Percentiles rank a stretch among this genome's conserved stretches.
Conservation (phyloP, 2,329 filamentous ascomycete species). For the Pestalotiopsis sp. region DNA sequence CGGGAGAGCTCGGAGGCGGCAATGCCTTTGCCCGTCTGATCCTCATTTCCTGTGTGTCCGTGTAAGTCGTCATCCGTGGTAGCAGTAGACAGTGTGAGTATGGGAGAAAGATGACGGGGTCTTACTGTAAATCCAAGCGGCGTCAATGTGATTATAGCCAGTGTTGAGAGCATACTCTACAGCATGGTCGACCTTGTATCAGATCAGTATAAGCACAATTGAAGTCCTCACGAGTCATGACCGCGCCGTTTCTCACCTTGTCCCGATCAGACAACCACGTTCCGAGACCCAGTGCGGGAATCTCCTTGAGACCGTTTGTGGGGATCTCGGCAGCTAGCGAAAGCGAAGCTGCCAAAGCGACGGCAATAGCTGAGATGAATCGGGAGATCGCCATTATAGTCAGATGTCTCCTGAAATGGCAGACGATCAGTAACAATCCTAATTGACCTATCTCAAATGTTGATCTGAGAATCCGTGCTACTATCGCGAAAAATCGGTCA, state of each 20-base stretch:
- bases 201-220: not conserved
- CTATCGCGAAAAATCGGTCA: not conserved
- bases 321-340: constrained; percentile 3
- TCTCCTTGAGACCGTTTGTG: constrained; percentile 20
- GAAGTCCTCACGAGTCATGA: not conserved
- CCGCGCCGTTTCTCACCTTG: constrained; percentile 19
- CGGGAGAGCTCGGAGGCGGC: constrained; percentile 48
- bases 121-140: constrained; percentile 32
- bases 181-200: constrained; percentile 27
- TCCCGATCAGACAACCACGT: constrained; percentile 32
- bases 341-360: not conserved
- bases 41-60: constrained; percentile 43
- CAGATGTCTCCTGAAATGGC: not conserved
- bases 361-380: constrained; percentile 1
- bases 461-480: not conserved
- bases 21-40: constrained; percentile 51
- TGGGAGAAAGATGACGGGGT: not conserved
- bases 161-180: constrained; percentile 30
- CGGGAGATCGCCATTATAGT: constrained; percentile 1
- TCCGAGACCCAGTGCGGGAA: constrained; percentile 32
- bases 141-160: constrained; percentile 33
- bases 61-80: not conserved
- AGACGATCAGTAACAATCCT: not conserved
- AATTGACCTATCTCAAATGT: not conserved
- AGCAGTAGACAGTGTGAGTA: not conserved